Evolutionary conservation across 345 rosid genomes (phyloP), one percentile per base, ranked within the genome.

Genomic region (Eucalyptus tenuipes): DNA sequence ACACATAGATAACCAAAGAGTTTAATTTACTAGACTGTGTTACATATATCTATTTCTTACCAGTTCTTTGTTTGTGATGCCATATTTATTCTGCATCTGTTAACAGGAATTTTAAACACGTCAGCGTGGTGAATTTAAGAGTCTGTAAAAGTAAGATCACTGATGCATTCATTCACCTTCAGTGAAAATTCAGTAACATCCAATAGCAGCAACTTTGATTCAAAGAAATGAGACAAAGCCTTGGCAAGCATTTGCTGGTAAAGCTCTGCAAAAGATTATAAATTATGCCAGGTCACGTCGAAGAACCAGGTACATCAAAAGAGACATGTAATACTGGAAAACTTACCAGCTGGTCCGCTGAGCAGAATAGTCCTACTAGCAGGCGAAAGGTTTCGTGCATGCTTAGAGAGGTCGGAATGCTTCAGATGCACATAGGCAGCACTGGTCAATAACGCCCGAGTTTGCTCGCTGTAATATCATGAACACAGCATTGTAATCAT

Each of bases 221-320:
- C 96, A 80, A 94, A 96, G 93, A 89, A 88, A 90, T 95, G 96
- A 18, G 99, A 94, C 88, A 97, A 92, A 88, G 99, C 99, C 93
- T 95, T 97, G 89, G 99, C 98, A 85, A 97, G 99, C 97, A 90
- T 94, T 95, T 98, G 99, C 89, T 94, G 97, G 92, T 97, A 98
- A 84, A 94, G 95, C 50, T 98, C 99, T 89, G 91, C 92, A 91
- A 66, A 91, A 88, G 49, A 90, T 59, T 49, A 52, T 92, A 82
- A 89, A 20, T 22, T 53, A 44, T 89, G 68, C 29, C 25, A 84
- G 68, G 89, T 90, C 88, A 92, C 85, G 57, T 85, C 29, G 14
- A 55, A 84, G 85, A 85, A 13, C 37, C 33, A n/a, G 33, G 33
- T 29, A 75, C 61, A 15, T 49, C 47, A 27, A 88, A 12, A 29